Evolutionary conservation across 805 yeast species (phyloP), one percentile per base, ranked within the genome.

Genomic region (Candida morakotiae): DNA sequence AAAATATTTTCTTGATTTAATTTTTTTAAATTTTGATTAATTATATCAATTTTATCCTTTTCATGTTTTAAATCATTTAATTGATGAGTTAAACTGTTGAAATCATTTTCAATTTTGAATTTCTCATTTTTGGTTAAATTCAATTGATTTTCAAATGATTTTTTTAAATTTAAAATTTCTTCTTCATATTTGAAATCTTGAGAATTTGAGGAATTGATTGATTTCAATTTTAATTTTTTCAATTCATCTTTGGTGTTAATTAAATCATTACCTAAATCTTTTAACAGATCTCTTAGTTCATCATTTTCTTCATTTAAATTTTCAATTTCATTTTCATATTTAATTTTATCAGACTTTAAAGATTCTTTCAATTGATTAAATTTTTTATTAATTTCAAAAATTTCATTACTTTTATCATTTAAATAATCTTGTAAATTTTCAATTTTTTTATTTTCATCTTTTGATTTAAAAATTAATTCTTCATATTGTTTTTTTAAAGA

Each of bases 361-460:
- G 67, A 71, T 31, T 77, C 79, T 48, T 88, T 91, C 5, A 76
- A 71, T 31, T 87, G 95, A 31, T 76, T 57, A 20, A 89, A 52
- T 26, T 87, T 56, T 41, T 84, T 67, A 47, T 94, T 71, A 59
- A 88, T 75, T 0, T 87, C 79, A 1, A 80, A 67, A 0, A 87
- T 71, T 58, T 91, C 98, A 35, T 89, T 69, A 0, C 85, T 78
- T 42, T 95, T 75, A 51, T 88, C 96, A 9, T 73, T 65, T n/a
- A 91, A 61, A 52, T 89, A 96, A 39, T 87, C 95, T 47, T 85
- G 88, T 20, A 89, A 55, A 2, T 78, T 73, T 39, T 84, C 88
- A 16, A 76, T 67, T 44, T 76, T 72, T 37, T 68, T 68, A 29
- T 69, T 71, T 1, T 79, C 64, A 48, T 93, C 98, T 42, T 75